Percentiles rank a stretch among this genome's conserved stretches.
Evolutionary conservation across 768 basidiomycete genomes (phyloP).

Genomic region (Russula foetens): DNA sequence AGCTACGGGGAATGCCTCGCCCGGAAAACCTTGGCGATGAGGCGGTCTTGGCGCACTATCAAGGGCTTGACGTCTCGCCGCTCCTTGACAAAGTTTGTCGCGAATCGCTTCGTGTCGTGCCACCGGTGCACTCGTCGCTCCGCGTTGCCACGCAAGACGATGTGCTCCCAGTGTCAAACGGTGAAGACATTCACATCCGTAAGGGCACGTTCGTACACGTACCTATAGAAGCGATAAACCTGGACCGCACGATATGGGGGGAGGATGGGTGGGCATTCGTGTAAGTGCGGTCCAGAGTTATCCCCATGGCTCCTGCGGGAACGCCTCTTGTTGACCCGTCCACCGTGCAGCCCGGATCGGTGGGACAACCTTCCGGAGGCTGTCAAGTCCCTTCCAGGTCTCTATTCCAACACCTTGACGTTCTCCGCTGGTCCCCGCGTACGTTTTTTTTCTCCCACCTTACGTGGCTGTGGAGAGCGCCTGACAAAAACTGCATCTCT

Average conservation of each 20-base stretch:
- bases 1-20: constrained; percentile 46
- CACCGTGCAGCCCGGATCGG: constrained; percentile 55
- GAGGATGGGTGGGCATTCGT: constrained; percentile 74
- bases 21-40: constrained; percentile 42
- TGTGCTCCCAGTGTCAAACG: constrained; percentile 58
- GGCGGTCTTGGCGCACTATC: constrained; percentile 39
- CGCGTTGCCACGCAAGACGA: constrained; percentile 75
- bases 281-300: constrained; percentile 33
- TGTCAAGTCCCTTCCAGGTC: constrained; percentile 55
- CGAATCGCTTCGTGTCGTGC: constrained; percentile 70
- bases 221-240: constrained; percentile 71
- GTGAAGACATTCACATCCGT: constrained; percentile 39
- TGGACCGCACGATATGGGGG: constrained; percentile 75
- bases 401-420: constrained; percentile 61
- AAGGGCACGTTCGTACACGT: constrained; percentile 74
- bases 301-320: background rate
- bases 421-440: constrained; percentile 84
- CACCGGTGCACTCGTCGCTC: constrained; percentile 75
- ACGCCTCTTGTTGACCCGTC: background rate
- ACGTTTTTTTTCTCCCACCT: constrained; percentile 27
- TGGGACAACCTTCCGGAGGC: constrained; percentile 72
- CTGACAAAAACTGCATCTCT: background rate
- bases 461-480: background rate
- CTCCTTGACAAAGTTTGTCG: constrained; percentile 69
- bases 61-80: constrained; percentile 52